Percentiles rank a stretch among this genome's conserved stretches.
These are phyloP conservation scores for Euphorbia celastroides DNA, from an alignment of 441 rosid genomes.

Conservation along the genomic window DNA sequence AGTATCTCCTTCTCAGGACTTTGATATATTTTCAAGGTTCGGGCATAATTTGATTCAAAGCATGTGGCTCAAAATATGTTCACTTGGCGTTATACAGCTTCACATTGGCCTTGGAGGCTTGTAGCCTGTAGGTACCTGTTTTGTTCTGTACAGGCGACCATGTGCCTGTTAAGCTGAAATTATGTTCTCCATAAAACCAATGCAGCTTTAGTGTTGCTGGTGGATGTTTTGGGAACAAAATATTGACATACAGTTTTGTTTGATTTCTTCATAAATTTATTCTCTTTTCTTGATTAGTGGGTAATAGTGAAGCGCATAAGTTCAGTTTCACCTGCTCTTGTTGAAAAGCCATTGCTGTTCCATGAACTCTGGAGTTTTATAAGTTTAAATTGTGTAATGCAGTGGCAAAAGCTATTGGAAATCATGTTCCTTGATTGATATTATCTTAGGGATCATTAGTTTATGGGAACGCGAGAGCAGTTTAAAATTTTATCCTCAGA, in stretches of 20 bases:
- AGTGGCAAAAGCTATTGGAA: not conserved
- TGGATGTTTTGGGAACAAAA: conserved; percentile 86
- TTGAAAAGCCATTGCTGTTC: not conserved
- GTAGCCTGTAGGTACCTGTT: conserved; percentile 11
- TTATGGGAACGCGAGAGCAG: not conserved
- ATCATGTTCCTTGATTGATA: not conserved
- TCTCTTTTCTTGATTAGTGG: not conserved
- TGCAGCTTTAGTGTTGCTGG: conserved; percentile 34
- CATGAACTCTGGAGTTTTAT: not conserved
- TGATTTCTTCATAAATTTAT: not conserved
- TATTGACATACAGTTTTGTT: conserved; percentile 20
- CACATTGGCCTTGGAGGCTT: conserved; percentile 1
- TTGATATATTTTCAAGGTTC: not conserved
- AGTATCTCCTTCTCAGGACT: too few species aligned
- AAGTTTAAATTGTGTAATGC: not conserved
- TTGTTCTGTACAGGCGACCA: conserved; percentile 18
- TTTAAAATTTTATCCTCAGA: not conserved
- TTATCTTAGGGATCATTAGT: not conserved
- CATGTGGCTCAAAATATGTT: not conserved
- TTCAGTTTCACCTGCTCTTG: not conserved
- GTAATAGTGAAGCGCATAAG: not conserved
- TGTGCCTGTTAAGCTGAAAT: conserved; percentile 40
- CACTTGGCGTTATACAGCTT: conserved; percentile 16
- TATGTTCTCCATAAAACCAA: conserved; percentile 71
- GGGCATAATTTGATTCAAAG: not conserved